Base-by-base conservation (phyloP, 768 basidiomycete species). In the Mycena albidolilacea region DNA sequence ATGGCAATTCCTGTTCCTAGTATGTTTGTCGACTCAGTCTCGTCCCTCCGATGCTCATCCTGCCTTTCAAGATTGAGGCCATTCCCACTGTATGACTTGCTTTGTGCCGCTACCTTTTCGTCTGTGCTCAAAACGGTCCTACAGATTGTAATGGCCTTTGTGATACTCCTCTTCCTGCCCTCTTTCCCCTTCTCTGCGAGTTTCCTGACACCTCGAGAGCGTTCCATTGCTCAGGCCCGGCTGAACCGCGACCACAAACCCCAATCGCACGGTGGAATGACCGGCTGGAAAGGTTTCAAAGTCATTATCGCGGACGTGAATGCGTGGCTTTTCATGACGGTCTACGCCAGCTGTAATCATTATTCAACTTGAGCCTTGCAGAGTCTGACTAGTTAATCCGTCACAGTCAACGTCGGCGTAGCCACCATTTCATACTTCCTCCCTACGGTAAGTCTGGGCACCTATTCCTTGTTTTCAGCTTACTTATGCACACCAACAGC, bases 1-100 rank as follows among this genome's bases (percentile, higher is more conserved):
- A 66, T 90, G 89, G 89, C 89, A 90, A 73, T 90, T 90, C 75
- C 82, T 90, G 30, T 90, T 89, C 78, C 83, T 90, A 17, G 88
- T 88, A 71, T 3, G 82, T 78, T 30, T 11, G 54, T 21, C 57
- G 37, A 14, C 38, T 9, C 58, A 39, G 15, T 21, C 2, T 39
- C 12, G 50, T 39, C 12, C 10, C n/a, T 10, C 9, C 46, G 21
- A 57, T 30, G 30, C 55, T 57, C 23, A 35, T 14, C 14, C 43
- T 39, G 37, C 12, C 37, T 38, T 50, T 46, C 9, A 67, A 90
- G 89, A 85, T 90, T 55, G 89, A 90, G 75, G 89, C 85, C 9
- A 88, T 90, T 41, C 89, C 89, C 11, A 89, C 88, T 0, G 66
- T 64, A 9, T 61, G 60, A n/a, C 10, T 41, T 11, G 5, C 23